phyloP scores from a whole-genome alignment of 768 basidiomycete genomes.

The Boletus pseudo-olivaceus region DNA sequence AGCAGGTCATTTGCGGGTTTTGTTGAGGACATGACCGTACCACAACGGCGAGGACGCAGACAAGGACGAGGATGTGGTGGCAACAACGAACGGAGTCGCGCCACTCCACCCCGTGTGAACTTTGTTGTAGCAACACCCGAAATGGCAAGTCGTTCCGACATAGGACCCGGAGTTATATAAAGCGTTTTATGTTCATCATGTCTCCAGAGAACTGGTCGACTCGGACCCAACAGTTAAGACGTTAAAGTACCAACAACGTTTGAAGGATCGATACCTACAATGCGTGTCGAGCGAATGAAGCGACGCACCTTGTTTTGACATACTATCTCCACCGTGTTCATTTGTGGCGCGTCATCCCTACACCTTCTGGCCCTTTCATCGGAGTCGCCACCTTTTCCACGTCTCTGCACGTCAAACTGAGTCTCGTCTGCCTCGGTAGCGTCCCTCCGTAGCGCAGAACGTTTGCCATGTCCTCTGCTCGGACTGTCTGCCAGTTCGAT shows the following conservation, averaged over 20 bases:
- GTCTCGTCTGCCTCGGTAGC: constrained; percentile 56
- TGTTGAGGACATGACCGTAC: constrained; percentile 17
- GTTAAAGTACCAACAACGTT: too few species aligned
- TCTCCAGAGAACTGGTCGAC: too few species aligned
- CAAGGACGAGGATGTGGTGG: neutral
- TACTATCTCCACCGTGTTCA: neutral
- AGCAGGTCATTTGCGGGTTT: constrained; percentile 35
- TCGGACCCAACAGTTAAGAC: neutral
- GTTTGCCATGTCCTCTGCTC: constrained; percentile 35
- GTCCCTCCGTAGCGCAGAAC: constrained; percentile 46
- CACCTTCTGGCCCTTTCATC: neutral
- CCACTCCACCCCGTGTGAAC: constrained; percentile 5
- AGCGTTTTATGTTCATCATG: too few species aligned
- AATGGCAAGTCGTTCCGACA: neutral
- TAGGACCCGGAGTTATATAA: too few species aligned
- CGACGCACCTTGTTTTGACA: neutral
- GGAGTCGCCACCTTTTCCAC: constrained; percentile 54
- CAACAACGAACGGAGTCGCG: neutral
- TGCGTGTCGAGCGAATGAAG: neutral
- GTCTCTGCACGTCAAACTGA: constrained; percentile 85
- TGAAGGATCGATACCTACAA: neutral
- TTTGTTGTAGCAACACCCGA: neutral
- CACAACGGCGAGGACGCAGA: neutral
- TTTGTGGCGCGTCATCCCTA: neutral
- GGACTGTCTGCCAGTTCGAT: constrained; percentile 58